Percentiles rank a stretch among this genome's conserved stretches.
Conservation (phyloP, 179 eudicot species). For the Sideroxylon spinosum region DNA sequence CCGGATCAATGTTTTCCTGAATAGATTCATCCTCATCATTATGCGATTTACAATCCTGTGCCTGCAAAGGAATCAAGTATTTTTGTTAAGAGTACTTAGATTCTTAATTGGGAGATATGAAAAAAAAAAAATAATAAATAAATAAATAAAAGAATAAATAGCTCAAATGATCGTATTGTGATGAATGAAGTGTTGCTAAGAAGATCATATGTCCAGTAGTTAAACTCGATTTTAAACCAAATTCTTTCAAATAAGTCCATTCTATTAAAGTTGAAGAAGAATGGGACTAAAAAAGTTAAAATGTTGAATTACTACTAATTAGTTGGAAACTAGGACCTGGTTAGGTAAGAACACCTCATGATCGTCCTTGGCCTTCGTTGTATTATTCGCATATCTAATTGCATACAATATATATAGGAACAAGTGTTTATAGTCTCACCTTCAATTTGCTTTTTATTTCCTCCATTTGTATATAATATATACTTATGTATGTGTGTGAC, state of each 20-base stretch:
- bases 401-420: too few species aligned
- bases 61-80: not conserved
- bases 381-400: too few species aligned
- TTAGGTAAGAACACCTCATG: too few species aligned
- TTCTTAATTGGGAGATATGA: not conserved
- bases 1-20: not conserved
- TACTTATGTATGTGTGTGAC: not conserved
- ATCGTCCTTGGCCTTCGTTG: too few species aligned
- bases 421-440: too few species aligned
- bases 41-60: not conserved
- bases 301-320: not conserved
- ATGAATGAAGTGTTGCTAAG: not conserved
- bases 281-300: too few species aligned
- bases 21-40: not conserved
- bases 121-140: too few species aligned
- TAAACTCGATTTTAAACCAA: not conserved
- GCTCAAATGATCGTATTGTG: too few species aligned
- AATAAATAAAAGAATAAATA: too few species aligned
- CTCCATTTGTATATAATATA: not conserved
- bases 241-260: too few species aligned
- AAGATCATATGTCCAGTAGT: not conserved
- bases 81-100: not conserved
- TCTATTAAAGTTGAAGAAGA: too few species aligned
- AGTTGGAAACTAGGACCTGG: not conserved
- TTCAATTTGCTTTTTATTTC: too few species aligned